Evolutionary conservation across 2,329 filamentous ascomycete genomes (phyloP), one percentile per base, ranked within the genome.

Genomic region (Aspergillus bombycis): DNA sequence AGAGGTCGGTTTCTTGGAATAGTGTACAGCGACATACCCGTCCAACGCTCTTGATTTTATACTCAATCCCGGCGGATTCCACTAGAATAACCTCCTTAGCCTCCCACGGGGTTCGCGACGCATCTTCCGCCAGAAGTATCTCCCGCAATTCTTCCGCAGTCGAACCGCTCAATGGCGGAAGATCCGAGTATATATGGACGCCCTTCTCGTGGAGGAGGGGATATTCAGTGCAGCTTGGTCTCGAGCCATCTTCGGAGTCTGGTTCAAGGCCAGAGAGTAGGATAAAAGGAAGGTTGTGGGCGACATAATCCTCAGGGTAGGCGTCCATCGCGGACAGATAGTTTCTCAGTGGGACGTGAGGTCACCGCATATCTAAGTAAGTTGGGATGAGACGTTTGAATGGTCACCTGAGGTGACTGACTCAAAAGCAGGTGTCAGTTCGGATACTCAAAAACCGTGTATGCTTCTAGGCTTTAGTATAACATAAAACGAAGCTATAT

Each of bases 221-320:
- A 68, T 84, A 82, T 54, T 81, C 77, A 68, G 81, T 74, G 68
- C 82, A 55, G 16, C 60, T 59, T 38, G 54, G 68, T 30, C 72
- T 68, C n/a, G 65, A 41, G 6, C 74, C 72, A 57, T 72, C 74
- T 71, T 78, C 80, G 52, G 63, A 71, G 10, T 66, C 71, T 68
- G 74, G 74, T 74, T 79, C 84, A 38, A 97, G 85, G 14, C 94
- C 95, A 43, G 93, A 93, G 38, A 96, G 86, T 54, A 96, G 83
- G 65, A 98, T 81, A 62, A 97, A 85, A 41, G 94, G 94, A 71
- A 96, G 85, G 79, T 95, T 96, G 80, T 95, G 93, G 76, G 89
- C 88, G 77, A 96, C 84, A 81, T 94, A 96, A 78, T 90, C 90
- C 67, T 77, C 71, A 28, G 81, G 80, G 67, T 81, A 83, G 65